Conservation (phyloP, 441 rosid genomes). For the Adansonia grandidieri region DNA sequence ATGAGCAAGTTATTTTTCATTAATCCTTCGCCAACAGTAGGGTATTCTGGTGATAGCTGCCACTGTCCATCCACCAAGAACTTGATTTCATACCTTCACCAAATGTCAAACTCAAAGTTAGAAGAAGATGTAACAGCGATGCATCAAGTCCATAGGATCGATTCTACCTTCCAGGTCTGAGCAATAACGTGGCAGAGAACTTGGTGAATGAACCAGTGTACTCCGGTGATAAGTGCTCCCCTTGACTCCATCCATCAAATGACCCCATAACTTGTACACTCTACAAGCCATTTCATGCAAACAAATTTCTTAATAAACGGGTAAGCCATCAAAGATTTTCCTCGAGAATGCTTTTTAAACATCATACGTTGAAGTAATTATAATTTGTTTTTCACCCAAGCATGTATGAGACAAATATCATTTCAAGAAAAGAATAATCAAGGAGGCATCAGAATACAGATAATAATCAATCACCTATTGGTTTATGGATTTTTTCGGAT, state of each 20-base stretch:
- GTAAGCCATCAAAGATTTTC: neutral
- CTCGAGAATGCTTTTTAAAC: neutral
- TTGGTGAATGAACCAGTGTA: conserved; percentile 68
- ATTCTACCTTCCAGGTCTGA: conserved; percentile 80
- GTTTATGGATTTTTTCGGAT: no score
- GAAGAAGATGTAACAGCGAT: neutral
- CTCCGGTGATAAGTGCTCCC: conserved; percentile 81
- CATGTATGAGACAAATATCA: neutral
- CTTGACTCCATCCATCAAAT: conserved; percentile 86
- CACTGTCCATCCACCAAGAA: conserved; percentile 93
- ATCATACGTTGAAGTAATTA: neutral
- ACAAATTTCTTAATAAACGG: no score
- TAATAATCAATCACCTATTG: no score
- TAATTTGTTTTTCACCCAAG: neutral
- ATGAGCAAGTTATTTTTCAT: conserved; percentile 68
- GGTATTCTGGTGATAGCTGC: conserved; percentile 74
- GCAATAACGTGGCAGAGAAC: conserved; percentile 66
- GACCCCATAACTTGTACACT: conserved; percentile 92
- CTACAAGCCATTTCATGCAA: conserved; percentile 30
- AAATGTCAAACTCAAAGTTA: conserved; percentile 1
- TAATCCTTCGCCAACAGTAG: conserved; percentile 69
- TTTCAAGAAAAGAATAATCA: neutral
- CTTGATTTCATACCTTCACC: conserved; percentile 81
- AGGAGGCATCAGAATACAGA: neutral
- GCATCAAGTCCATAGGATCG: neutral